Evolutionary conservation across 139 green algal genomes (phyloP), one percentile per base, ranked within the genome.

Genomic region (Yamagishiella unicocca): DNA sequence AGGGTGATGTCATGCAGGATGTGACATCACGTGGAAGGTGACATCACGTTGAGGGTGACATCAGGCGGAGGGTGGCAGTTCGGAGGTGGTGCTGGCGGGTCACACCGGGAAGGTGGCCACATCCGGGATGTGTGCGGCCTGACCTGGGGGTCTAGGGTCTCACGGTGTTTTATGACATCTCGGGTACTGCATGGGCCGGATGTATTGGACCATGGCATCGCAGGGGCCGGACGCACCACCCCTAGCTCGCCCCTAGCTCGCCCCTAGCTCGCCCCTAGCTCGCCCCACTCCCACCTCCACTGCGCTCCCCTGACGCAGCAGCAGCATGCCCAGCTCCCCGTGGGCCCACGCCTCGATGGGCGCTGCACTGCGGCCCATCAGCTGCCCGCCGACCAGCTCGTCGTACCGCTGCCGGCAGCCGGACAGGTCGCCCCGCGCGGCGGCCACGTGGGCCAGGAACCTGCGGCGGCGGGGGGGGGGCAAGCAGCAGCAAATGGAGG

Each of bases 271-370:
- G 33, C 29, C 37, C 21, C 38, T 54, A 35, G 6, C 27, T 5
- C 53, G 21, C 53, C 27, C 22, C 17, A 67, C 7, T n/a, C 68
- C 24, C 50, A 85, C 72, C 71, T 80, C 58, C 54, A 45, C 25
- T 14, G 80, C 14, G n/a, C 43, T 1, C 2, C 68, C 88, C 62
- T 89, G 35, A 38, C 75, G 12, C 37, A 87, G n/a, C 88, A 91
- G 77, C 82, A 87, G 54, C 72, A 75, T 83, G 12, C 74, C 82
- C 17, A 85, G 82, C 82, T 91, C 88, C 10, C 71, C 79, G 35
- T 95, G 91, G 5, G 95, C 95, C 95, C 95, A 97, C 78, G 95
- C 94, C 89, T 94, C 21, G 88, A 90, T 79, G 84, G 84, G 58
- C 95, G 92, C 7, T 83, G 92, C 82, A 72, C 88, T 55, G 90